Percentiles rank a stretch among this genome's conserved stretches.
These are phyloP conservation scores for Cicer pinnatifidum DNA, from an alignment of 306 rosid genomes.

Conservation along the genomic window DNA sequence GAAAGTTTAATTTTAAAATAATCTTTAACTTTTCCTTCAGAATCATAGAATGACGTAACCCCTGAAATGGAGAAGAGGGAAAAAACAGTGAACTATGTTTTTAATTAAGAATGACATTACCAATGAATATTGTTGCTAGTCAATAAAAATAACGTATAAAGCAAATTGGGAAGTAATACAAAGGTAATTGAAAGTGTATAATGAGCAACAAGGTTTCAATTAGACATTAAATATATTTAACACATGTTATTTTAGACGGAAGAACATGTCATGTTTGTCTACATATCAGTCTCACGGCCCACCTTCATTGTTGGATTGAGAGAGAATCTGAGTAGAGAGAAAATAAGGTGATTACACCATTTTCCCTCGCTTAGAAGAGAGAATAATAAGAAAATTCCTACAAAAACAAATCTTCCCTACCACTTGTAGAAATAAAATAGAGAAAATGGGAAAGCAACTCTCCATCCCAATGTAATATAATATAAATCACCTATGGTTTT, in stretches of 20 bases:
- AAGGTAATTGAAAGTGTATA: background rate
- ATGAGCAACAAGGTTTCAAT: background rate
- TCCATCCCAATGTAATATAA: too few species aligned
- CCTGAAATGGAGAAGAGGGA: slow-evolving; percentile 55
- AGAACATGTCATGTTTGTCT: background rate
- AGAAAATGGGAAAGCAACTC: too few species aligned
- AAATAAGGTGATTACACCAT: background rate
- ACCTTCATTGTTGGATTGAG: background rate
- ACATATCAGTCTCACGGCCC: background rate
- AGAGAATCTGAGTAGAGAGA: background rate
- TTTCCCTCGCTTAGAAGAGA: background rate
- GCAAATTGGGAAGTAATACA: slow-evolving; percentile 9
- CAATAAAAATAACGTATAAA: background rate
- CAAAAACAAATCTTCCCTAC: too few species aligned
- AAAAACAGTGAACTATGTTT: slow-evolving; percentile 16
- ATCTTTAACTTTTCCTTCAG: slow-evolving; percentile 70
- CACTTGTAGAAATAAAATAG: too few species aligned
- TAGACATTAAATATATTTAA: background rate
- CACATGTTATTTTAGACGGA: background rate
- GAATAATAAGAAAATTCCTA: background rate
- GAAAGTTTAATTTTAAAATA: slow-evolving; percentile 59
- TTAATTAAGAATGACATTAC: background rate
- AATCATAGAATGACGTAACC: slow-evolving; percentile 79
- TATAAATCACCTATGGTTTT: too few species aligned
- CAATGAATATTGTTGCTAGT: slow-evolving; percentile 10